phyloP scores from a whole-genome alignment of 1,139 yeast species.

The Entelexis paramagnoliae region DNA sequence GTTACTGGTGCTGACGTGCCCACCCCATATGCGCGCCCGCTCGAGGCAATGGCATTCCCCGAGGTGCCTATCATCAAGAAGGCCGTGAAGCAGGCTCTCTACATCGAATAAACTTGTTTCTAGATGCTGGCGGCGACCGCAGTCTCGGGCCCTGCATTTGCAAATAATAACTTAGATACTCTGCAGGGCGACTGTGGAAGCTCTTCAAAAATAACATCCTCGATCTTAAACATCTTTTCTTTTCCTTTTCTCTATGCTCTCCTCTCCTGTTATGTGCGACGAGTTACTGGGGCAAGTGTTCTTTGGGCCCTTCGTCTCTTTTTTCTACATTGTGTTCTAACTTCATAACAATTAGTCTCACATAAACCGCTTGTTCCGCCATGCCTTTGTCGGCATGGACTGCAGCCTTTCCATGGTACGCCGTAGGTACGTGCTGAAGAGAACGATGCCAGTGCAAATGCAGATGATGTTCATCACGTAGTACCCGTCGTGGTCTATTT shows the following conservation, averaged over 20 bases:
- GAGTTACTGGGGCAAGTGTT: no score
- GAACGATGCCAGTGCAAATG: slow-evolving; percentile 51
- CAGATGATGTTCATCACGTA: slow-evolving; percentile 67
- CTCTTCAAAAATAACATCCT: background rate
- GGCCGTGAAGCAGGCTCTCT: slow-evolving; percentile 83
- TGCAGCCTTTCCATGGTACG: slow-evolving; percentile 50
- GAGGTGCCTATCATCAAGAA: slow-evolving; percentile 82
- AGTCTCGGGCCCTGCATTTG: background rate
- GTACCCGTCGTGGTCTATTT: slow-evolving; percentile 64
- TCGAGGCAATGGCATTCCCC: slow-evolving; percentile 99
- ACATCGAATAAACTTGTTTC: slow-evolving; percentile 37
- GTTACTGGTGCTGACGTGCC: slow-evolving; percentile 99
- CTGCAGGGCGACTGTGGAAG: background rate
- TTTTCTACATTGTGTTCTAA: no score
- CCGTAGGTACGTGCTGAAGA: slow-evolving; percentile 59
- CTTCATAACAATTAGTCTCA: background rate
- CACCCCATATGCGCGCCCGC: slow-evolving; percentile 93
- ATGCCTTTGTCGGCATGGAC: slow-evolving; percentile 51
- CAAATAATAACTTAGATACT: slow-evolving; percentile 5
- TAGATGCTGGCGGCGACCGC: background rate
- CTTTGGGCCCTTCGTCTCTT: background rate
- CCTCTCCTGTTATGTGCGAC: no score
- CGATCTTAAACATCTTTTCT: background rate
- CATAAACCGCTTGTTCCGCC: slow-evolving; percentile 38
- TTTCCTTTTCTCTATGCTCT: no score